Conservation (phyloP, 2,329 filamentous ascomycete species). For the Botrytis hyacinthi region DNA sequence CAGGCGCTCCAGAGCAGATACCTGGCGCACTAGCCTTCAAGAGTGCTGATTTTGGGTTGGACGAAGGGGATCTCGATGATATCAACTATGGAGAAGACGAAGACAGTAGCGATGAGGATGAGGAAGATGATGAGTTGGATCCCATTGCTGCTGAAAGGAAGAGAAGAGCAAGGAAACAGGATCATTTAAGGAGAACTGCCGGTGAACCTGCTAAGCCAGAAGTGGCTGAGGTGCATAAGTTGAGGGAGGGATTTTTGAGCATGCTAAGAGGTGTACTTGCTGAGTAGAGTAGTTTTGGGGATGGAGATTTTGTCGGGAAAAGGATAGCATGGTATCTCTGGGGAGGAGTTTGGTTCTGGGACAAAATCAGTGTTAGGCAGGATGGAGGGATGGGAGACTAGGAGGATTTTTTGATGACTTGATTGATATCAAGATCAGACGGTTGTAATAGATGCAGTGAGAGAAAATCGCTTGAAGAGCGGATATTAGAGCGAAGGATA, state of each 20-base stretch:
- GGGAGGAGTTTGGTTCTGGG: neutral
- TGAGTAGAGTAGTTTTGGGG: conserved; percentile 48
- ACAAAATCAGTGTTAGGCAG: neutral
- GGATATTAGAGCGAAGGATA: neutral
- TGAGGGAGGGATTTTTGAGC: conserved; percentile 74
- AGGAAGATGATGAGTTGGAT: conserved; percentile 75
- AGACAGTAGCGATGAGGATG: conserved; percentile 60
- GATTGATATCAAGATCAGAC: neutral
- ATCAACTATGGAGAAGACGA: conserved; percentile 74
- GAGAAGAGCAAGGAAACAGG: conserved; percentile 72
- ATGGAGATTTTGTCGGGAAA: neutral
- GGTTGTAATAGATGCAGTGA: neutral
- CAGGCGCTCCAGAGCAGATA: conserved; percentile 47
- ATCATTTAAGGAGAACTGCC: conserved; percentile 74
- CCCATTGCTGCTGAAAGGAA: conserved; percentile 85
- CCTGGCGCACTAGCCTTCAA: conserved; percentile 63
- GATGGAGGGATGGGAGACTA: neutral
- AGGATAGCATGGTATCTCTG: neutral
- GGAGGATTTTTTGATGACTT: neutral
- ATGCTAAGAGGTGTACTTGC: conserved; percentile 83
- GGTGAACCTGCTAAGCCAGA: conserved; percentile 81
- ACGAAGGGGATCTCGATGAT: conserved; percentile 82
- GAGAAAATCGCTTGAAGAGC: neutral
- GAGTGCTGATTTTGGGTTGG: conserved; percentile 83
- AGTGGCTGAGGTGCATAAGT: conserved; percentile 75